These are phyloP conservation scores for Phalaenopsis aphrodite DNA, from an alignment of 106 monocot species.

Conservation along the genomic window DNA sequence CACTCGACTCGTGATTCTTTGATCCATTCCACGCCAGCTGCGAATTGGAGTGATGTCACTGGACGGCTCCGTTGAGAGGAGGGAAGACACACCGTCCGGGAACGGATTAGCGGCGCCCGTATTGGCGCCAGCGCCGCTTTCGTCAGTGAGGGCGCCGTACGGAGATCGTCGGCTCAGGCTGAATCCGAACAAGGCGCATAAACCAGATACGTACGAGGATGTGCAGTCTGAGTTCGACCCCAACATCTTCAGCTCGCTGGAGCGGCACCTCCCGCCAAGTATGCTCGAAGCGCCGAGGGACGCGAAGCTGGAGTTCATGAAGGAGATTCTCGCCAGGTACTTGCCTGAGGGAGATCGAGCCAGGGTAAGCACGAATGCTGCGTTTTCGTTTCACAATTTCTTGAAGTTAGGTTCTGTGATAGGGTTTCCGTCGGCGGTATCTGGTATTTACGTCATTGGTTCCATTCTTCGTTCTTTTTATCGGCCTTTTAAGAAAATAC, in stretches of 20 bases:
- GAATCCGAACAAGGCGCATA: constrained; percentile 81
- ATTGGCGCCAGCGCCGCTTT: constrained; percentile 9
- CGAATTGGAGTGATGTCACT: constrained; percentile 2
- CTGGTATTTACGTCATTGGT: background rate
- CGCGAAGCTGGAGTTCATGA: constrained; percentile 74
- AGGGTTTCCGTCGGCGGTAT: background rate
- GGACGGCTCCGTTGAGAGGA: constrained; percentile 16
- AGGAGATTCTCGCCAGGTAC: constrained; percentile 73
- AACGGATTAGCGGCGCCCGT: constrained; percentile 11
- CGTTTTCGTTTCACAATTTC: background rate
- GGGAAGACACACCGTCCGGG: constrained; percentile 14
- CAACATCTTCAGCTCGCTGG: constrained; percentile 68
- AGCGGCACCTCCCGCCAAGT: constrained; percentile 88
- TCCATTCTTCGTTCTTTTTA: background rate
- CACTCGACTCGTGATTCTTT: background rate
- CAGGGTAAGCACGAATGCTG: constrained; percentile 40
- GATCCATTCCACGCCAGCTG: constrained; percentile 1
- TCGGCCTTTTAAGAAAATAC: background rate
- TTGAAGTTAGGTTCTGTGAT: background rate
- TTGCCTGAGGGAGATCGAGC: constrained; percentile 67
- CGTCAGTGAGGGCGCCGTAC: constrained; percentile 18
- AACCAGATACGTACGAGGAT: constrained; percentile 78
- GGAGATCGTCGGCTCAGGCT: constrained; percentile 75
- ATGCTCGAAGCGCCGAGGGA: constrained; percentile 59
- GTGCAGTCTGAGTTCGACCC: constrained; percentile 66